Evolutionary conservation across 768 basidiomycete species (phyloP).

Genomic region (Tricholoma saponaceum): DNA sequence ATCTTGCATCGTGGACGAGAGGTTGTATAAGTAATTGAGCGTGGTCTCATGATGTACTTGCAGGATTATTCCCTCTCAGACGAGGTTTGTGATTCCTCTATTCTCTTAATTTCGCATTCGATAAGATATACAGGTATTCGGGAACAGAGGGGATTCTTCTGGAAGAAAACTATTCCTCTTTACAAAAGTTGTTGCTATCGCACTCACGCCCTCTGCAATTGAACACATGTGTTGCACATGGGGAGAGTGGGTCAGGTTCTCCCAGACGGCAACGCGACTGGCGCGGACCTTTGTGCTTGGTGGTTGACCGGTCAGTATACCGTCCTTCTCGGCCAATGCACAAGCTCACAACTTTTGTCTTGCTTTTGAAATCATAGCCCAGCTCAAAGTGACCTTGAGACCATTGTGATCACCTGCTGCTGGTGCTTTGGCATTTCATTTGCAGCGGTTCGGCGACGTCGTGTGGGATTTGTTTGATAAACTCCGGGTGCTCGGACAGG

Average conservation of each 20-base stretch:
- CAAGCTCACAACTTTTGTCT: not conserved
- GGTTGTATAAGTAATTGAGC: constrained; percentile 47
- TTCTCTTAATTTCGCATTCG: not conserved
- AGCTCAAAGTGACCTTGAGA: constrained; percentile 89
- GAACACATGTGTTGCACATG: constrained; percentile 68
- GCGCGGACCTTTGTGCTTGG: constrained; percentile 59
- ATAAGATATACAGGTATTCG: constrained; percentile 19
- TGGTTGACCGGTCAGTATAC: constrained; percentile 69
- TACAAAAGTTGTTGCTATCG: constrained; percentile 61
- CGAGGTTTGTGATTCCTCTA: constrained; percentile 36
- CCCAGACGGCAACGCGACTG: constrained; percentile 47
- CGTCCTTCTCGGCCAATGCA: not conserved
- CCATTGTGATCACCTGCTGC: constrained; percentile 87
- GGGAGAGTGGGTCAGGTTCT: constrained; percentile 64
- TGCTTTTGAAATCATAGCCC: constrained; percentile 49
- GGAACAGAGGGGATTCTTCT: constrained; percentile 30
- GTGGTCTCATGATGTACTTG: constrained; percentile 53
- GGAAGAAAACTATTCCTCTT: constrained; percentile 44
- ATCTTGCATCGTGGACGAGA: constrained; percentile 47
- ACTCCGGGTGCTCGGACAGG: constrained; percentile 20
- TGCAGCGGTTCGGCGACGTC: constrained; percentile 55
- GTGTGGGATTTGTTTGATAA: constrained; percentile 66
- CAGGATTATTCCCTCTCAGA: constrained; percentile 45
- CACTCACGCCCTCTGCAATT: constrained; percentile 67
- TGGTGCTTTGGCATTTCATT: constrained; percentile 54